phyloP scores from a whole-genome alignment of 2,329 filamentous ascomycete genomes.

The Cucurbitaria berberidis region DNA sequence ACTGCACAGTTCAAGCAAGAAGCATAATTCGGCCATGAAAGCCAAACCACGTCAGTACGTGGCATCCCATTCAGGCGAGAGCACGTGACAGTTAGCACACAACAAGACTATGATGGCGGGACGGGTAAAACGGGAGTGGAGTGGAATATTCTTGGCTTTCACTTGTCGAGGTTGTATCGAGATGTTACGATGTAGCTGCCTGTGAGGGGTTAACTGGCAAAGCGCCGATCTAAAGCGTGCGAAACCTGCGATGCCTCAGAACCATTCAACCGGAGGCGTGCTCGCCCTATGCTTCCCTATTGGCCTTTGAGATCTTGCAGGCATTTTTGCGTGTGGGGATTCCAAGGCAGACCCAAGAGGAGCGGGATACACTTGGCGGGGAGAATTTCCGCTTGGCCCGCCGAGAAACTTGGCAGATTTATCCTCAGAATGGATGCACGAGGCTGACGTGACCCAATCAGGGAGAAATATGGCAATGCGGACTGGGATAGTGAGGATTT shows the following conservation, averaged over 20 bases:
- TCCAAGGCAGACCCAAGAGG: conserved; percentile 16
- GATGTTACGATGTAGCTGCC: not conserved
- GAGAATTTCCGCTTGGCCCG: conserved; percentile 9
- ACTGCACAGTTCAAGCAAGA: no score
- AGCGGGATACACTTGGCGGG: conserved; percentile 21
- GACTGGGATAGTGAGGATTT: conserved; percentile 6
- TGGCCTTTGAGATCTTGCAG: conserved; percentile 3
- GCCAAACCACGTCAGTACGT: no score
- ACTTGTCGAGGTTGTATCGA: not conserved
- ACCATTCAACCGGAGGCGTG: conserved; percentile 14
- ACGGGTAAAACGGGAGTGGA: conserved; percentile 6
- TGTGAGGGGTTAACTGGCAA: not conserved
- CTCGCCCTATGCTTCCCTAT: conserved; percentile 2
- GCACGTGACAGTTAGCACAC: not conserved
- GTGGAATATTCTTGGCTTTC: not conserved
- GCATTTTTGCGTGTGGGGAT: conserved; percentile 11
- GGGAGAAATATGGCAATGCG: not conserved
- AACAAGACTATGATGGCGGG: not conserved
- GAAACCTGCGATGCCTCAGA: conserved; percentile 10
- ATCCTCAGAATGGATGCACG: conserved; percentile 1
- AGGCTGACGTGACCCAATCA: conserved; percentile 12
- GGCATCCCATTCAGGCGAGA: no score
- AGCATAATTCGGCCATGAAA: no score
- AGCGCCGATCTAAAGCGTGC: not conserved
- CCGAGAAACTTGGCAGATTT: conserved; percentile 13